Evolutionary conservation across 2,329 filamentous ascomycete genomes (phyloP).

Genomic region (Fusarium sp.): DNA sequence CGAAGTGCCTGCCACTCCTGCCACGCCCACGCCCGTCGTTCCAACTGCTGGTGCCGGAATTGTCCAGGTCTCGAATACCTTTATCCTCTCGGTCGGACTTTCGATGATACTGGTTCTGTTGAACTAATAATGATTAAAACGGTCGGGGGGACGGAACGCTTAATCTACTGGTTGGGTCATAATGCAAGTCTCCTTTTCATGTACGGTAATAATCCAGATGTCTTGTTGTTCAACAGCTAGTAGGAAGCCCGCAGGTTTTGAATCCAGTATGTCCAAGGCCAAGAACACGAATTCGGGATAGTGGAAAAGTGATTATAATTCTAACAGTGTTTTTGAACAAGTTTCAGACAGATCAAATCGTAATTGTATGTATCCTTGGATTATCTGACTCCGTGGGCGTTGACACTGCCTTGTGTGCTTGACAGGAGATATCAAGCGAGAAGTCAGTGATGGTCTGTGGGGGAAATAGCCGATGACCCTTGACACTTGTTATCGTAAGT

Average conservation of each 20-base stretch:
- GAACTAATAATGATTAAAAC: background rate
- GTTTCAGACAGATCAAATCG: background rate
- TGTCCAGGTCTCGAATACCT: background rate
- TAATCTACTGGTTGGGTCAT: background rate
- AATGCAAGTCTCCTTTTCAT: background rate
- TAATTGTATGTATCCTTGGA: background rate
- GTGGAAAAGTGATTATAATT: background rate
- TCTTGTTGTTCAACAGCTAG: background rate
- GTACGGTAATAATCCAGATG: background rate
- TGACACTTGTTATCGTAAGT: background rate
- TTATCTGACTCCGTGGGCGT: background rate
- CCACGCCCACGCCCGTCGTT: slow-evolving; percentile 8
- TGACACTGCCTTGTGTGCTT: background rate
- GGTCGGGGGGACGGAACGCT: background rate
- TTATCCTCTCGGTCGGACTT: slow-evolving; percentile 1
- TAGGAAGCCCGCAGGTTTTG: background rate
- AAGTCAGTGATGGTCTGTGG: background rate
- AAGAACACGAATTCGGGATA: background rate
- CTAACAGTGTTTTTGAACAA: background rate
- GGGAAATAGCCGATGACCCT: background rate
- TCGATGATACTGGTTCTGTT: slow-evolving; percentile 9
- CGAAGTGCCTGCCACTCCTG: background rate
- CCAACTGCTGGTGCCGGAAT: slow-evolving; percentile 22
- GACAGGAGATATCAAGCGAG: background rate
- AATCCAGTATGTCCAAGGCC: background rate